These are phyloP conservation scores for Kwoniella newhampshirensis DNA, from an alignment of 768 basidiomycete species.

Conservation along the genomic window DNA sequence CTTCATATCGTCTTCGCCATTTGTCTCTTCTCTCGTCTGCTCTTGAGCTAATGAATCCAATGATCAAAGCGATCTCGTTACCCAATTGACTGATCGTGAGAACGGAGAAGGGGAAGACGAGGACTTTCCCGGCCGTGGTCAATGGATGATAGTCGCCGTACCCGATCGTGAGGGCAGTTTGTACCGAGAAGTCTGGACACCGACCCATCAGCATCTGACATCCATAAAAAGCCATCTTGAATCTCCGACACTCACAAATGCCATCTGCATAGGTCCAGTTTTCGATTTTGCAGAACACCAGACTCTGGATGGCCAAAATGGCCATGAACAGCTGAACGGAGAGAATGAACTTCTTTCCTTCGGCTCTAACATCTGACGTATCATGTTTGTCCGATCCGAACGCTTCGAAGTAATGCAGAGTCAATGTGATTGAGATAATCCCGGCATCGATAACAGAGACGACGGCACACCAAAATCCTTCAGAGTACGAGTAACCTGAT, in stretches of 20 bases:
- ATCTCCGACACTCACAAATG: constrained; percentile 42
- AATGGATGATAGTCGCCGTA: constrained; percentile 40
- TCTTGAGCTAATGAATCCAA: constrained; percentile 43
- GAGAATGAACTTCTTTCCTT: constrained; percentile 45
- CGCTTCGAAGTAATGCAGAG: constrained; percentile 40
- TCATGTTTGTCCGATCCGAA: constrained; percentile 19
- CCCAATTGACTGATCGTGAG: constrained; percentile 51
- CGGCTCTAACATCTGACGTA: constrained; percentile 20
- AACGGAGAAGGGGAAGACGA: constrained; percentile 49
- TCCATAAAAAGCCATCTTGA: neutral
- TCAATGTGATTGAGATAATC: constrained; percentile 36
- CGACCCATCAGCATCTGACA: neutral
- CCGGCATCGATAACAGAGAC: constrained; percentile 34
- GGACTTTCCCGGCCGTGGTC: constrained; percentile 35
- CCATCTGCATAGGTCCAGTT: constrained; percentile 51
- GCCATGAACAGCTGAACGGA: constrained; percentile 39
- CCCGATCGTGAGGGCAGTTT: constrained; percentile 41
- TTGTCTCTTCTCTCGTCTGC: constrained; percentile 33
- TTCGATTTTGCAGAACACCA: constrained; percentile 51
- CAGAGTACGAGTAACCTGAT: constrained; percentile 27
- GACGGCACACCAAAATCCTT: constrained; percentile 48
- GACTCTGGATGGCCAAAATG: constrained; percentile 47
- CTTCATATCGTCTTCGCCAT: constrained; percentile 47
- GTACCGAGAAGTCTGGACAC: constrained; percentile 11
- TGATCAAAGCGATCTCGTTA: constrained; percentile 48